Conservation (phyloP, 805 yeast genomes). For the Candida lessepsii region DNA sequence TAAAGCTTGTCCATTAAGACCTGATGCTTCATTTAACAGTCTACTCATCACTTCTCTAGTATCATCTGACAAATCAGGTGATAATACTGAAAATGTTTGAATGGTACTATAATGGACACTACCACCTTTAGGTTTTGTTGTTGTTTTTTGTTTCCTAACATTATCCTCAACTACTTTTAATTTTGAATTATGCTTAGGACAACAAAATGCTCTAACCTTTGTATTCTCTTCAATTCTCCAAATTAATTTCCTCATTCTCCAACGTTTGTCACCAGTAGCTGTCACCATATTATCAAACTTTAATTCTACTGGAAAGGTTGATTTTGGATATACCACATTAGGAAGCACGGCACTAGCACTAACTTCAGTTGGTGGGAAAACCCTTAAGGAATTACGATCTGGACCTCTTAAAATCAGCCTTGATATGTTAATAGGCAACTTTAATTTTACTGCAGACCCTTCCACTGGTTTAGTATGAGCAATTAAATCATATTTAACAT, state of each 20-base stretch:
- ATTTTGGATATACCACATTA: conserved; percentile 83
- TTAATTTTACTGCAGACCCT: conserved; percentile 28
- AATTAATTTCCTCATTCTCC: conserved; percentile 87
- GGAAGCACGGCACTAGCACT: conserved; percentile 87
- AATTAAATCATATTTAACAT: conserved; percentile 71
- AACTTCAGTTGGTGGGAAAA: conserved; percentile 93
- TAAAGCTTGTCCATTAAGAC: conserved; percentile 14
- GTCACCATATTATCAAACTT: conserved; percentile 67
- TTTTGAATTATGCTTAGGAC: conserved; percentile 56
- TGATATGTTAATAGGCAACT: conserved; percentile 68
- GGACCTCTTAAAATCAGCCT: conserved; percentile 80
- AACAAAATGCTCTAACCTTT: conserved; percentile 58
- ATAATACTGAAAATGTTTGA: conserved; percentile 22
- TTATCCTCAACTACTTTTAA: conserved; percentile 44
- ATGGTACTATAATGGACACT: conserved; percentile 30
- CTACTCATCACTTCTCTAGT: background rate
- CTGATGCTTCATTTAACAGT: conserved; percentile 8
- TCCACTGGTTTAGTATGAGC: conserved; percentile 48
- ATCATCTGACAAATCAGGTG: conserved; percentile 12
- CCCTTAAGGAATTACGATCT: conserved; percentile 81
- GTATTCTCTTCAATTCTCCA: conserved; percentile 89
- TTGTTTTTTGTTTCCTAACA: conserved; percentile 19
- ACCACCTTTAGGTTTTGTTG: conserved; percentile 7
- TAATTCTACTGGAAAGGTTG: conserved; percentile 80
- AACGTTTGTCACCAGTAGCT: conserved; percentile 57